Base-by-base conservation (phyloP, 2,329 filamentous ascomycete species). In the Fusarium redolens region DNA sequence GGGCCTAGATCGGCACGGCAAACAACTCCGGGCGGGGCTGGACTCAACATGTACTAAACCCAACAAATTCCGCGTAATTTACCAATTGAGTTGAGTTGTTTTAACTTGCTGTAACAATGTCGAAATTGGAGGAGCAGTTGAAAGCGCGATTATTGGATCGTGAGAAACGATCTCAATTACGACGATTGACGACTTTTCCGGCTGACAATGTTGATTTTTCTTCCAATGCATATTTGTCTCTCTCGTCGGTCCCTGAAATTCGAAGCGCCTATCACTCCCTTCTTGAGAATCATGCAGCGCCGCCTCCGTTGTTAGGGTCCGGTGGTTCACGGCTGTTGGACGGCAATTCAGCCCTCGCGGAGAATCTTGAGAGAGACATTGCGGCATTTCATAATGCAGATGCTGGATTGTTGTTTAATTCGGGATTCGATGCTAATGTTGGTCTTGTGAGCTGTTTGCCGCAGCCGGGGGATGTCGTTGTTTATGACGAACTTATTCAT, bases 181-280 rank as follows among this genome's bases (percentile, higher is more conserved):
- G 87, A n/a, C 79, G 78, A 10, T 78, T 89, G 22, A 87, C 82
- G 2, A 79, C 92, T 7, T 89, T 92, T 6, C 92, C 92, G 0
- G 87, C 92, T 2, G 90, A 87, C 25, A 92, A 89, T 28, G 89
- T 91, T 54, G 94, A 97, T 82, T 93, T 97, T 77, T 91, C 92
- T 28, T 95, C 93, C 78, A 92, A 95, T 79, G 89, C 89, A 61
- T 92, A 96, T 79, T 93, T 97, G 65, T 94, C 95, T 54, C 91
- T 95, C 10, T 91, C 93, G 2, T 79, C 78, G 5, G 79, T 83
- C 38, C 77, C 81, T 0, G 79, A 78, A 18, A 61, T 89, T 12
- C 91, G 92, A 81, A 87, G 90, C 78, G 91, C 89, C 12, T 95
- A 91, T 78, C 85, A 96, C 22, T 63, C 71, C 5, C 74, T 79